These are phyloP conservation scores for Plasmodium inui DNA, from an alignment of 169 alveolate species.

Conservation along the genomic window DNA sequence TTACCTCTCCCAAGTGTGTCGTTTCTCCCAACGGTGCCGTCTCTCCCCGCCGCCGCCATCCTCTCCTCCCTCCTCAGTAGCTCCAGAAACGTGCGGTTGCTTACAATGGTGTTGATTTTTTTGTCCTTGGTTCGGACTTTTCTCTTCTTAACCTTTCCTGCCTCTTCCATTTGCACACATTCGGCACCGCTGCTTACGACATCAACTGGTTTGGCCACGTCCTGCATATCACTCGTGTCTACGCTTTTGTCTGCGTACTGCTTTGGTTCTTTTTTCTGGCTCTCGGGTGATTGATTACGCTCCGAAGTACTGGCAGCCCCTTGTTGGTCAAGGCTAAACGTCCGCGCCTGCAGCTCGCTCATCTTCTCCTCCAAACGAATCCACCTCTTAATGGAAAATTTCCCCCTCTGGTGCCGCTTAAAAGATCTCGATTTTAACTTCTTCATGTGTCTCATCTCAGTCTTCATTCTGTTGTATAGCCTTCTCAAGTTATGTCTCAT, in stretches of 20 bases:
- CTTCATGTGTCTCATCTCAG: constrained; percentile 33
- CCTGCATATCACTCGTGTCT: constrained; percentile 4
- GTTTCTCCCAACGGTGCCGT: not conserved
- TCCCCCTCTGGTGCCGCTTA: constrained; percentile 34
- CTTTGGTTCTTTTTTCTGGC: not conserved
- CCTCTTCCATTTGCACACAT: not conserved
- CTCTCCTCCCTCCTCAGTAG: constrained; percentile 18
- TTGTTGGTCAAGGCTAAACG: not conserved
- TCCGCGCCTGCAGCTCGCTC: not conserved
- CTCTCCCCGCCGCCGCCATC: not conserved
- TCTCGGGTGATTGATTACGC: not conserved
- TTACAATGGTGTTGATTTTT: constrained; percentile 31
- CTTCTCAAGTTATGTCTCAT: constrained; percentile 42
- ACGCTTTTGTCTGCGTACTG: constrained; percentile 16
- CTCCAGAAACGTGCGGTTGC: constrained; percentile 21
- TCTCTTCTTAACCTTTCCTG: not conserved
- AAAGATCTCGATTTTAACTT: constrained; percentile 22
- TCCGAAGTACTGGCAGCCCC: not conserved
- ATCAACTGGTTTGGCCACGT: not conserved
- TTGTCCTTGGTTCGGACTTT: constrained; percentile 23
- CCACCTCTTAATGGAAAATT: constrained; percentile 41
- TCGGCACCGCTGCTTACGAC: not conserved
- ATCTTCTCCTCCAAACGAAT: constrained; percentile 11
- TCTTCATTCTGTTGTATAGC: constrained; percentile 48
- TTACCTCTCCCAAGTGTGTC: not conserved